Evolutionary conservation across 345 rosid genomes (phyloP).

Genomic region (Acer campestre): DNA sequence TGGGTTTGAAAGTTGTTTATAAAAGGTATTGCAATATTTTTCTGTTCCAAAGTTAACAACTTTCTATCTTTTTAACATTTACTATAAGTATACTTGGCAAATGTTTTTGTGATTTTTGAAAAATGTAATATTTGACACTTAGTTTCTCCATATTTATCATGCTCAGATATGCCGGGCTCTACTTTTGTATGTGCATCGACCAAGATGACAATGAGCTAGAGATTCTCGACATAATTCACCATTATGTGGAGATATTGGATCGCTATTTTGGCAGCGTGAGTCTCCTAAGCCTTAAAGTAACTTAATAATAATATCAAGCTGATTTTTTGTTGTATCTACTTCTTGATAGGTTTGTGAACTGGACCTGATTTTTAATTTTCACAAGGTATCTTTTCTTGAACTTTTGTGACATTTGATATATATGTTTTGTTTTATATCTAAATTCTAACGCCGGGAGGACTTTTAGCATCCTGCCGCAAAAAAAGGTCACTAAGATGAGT

Average conservation of each 20-base stretch:
- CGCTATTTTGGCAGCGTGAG: conserved; percentile 59
- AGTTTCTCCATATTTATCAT: not conserved
- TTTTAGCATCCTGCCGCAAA: not conserved
- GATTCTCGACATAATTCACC: conserved; percentile 57
- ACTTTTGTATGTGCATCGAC: conserved; percentile 64
- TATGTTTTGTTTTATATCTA: not conserved
- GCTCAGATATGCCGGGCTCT: conserved; percentile 63
- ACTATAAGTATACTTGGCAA: not conserved
- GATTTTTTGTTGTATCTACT: not conserved
- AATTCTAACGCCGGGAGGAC: not conserved
- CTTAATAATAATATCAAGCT: not conserved
- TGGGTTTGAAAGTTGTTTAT: conserved; percentile 56
- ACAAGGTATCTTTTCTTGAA: conserved; percentile 38
- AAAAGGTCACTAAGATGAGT: not conserved
- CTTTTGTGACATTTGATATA: not conserved
- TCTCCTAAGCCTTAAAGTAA: not conserved
- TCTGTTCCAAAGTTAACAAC: not conserved
- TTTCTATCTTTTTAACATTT: not conserved
- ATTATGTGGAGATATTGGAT: conserved; percentile 58
- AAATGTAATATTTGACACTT: not conserved
- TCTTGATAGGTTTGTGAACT: conserved; percentile 57
- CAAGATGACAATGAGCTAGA: conserved; percentile 57
- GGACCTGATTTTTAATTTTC: conserved; percentile 69
- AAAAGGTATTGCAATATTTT: conserved; percentile 31
- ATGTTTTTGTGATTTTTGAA: too few relatives aligned